Percentiles rank a stretch among this genome's conserved stretches.
phyloP scores from a whole-genome alignment of 768 basidiomycete species.

The Macrolepiota dolichaula region DNA sequence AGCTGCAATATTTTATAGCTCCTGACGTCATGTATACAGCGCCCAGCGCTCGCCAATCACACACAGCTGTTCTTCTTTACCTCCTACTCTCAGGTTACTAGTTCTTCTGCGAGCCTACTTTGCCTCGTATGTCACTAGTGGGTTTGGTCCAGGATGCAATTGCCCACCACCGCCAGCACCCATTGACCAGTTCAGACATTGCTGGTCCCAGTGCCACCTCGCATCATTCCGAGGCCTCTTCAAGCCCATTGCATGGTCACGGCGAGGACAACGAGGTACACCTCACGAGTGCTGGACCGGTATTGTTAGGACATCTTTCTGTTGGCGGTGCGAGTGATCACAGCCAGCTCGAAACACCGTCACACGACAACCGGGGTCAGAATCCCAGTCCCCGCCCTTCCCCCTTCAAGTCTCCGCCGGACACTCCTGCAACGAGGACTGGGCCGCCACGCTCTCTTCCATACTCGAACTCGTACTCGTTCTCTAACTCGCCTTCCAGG shows the following conservation, averaged over 20 bases:
- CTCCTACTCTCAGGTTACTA: not conserved
- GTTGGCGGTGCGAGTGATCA: not conserved
- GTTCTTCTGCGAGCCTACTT: not conserved
- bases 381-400: conserved; percentile 15
- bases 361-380: not conserved
- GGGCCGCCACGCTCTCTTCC: conserved; percentile 75
- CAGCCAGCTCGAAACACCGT: not conserved
- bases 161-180: not conserved
- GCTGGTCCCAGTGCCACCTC: not conserved
- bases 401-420: conserved; percentile 26
- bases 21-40: conserved; percentile 15
- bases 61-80: not conserved
- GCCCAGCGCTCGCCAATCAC: not conserved
- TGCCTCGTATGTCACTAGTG: conserved; percentile 22
- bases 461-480: conserved; percentile 56
- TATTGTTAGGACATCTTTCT: not conserved
- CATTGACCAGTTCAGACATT: not conserved
- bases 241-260: not conserved
- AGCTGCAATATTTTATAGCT: not conserved
- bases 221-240: not conserved
- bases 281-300: not conserved
- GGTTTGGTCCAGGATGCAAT: conserved; percentile 20
- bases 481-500: conserved; percentile 36
- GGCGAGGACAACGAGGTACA: not conserved
- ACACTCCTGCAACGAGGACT: conserved; percentile 63